A percentile compares a stretch with the other conserved stretches of the same genome.
phyloP scores from a whole-genome alignment of 2,329 filamentous ascomycete species.

The Alternaria ventricosa region DNA sequence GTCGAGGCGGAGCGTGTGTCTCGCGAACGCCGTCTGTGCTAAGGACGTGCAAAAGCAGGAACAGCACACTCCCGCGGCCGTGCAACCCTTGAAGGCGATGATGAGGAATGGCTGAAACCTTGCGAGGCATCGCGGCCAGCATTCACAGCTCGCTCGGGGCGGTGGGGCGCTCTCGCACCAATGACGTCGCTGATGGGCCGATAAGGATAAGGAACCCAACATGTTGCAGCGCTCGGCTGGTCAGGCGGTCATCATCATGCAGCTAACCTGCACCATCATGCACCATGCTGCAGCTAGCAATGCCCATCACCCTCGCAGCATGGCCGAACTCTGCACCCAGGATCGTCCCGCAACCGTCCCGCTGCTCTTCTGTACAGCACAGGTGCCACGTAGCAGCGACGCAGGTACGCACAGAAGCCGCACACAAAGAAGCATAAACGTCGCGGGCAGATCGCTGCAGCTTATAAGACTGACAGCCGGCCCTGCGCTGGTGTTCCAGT shows the following conservation, averaged over 20 bases:
- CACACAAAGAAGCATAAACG: constrained; percentile 33
- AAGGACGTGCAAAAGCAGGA: constrained; percentile 18
- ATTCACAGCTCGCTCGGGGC: constrained; percentile 20
- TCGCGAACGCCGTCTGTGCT: constrained; percentile 10
- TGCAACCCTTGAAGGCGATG: constrained; percentile 15
- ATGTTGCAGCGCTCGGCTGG: constrained; percentile 13
- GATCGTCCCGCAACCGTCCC: constrained; percentile 48
- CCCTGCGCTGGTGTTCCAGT: constrained; percentile 18
- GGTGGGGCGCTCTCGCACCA: constrained; percentile 18
- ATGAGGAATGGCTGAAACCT: constrained; percentile 19
- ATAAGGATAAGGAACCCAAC: constrained; percentile 32
- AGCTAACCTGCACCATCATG: constrained; percentile 1
- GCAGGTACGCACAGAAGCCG: constrained; percentile 41
- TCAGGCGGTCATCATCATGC: constrained; percentile 21
- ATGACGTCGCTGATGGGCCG: constrained; percentile 28
- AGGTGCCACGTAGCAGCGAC: constrained; percentile 48
- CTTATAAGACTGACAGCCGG: constrained; percentile 33
- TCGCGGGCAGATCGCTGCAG: constrained; percentile 21
- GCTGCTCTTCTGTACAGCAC: constrained; percentile 40
- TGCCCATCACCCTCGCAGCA: constrained; percentile 33
- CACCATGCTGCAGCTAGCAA: constrained; percentile 37
- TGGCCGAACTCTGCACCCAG: constrained; percentile 37
- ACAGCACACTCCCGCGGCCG: constrained; percentile 21
- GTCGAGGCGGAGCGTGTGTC: constrained; percentile 15
- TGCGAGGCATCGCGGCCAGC: constrained; percentile 1